phyloP scores from a whole-genome alignment of 2,329 filamentous ascomycete genomes.

The Ceratocystis albifundus region DNA sequence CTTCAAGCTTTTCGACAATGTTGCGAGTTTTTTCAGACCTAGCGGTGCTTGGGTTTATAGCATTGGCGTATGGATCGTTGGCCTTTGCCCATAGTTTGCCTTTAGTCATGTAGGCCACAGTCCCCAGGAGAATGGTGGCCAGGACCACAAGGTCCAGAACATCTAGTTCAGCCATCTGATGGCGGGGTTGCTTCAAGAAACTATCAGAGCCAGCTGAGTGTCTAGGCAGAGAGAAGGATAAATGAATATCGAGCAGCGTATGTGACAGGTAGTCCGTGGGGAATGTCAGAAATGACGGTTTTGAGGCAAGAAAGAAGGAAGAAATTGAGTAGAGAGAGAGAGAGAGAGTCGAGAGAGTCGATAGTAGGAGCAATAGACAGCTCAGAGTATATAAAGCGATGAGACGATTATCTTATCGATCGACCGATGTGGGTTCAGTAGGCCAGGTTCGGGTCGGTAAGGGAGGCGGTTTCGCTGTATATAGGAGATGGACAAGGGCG shows the following conservation, averaged over 20 bases:
- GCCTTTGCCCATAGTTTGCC: slow-evolving; percentile 82
- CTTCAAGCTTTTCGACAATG: slow-evolving; percentile 91
- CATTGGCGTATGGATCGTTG: slow-evolving; percentile 77
- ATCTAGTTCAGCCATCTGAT: slow-evolving; percentile 83
- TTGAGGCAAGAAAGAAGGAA: background rate
- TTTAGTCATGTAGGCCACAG: slow-evolving; percentile 93
- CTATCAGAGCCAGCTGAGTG: background rate
- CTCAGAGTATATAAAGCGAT: background rate
- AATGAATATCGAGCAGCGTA: background rate
- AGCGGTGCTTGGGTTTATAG: slow-evolving; percentile 54
- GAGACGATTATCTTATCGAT: background rate
- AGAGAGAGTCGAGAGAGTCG: background rate
- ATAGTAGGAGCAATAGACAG: background rate
- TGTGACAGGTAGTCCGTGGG: background rate
- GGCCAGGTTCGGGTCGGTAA: background rate
- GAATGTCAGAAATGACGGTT: background rate
- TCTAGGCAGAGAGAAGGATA: background rate
- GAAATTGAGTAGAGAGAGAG: background rate
- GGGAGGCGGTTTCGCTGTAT: background rate
- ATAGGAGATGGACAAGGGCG: background rate
- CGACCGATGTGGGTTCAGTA: background rate
- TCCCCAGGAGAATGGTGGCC: slow-evolving; percentile 69
- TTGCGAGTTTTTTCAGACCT: slow-evolving; percentile 81
- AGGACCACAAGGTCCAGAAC: slow-evolving; percentile 92
- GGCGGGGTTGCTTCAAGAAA: slow-evolving; percentile 25